Evolutionary conservation across 768 basidiomycete genomes (phyloP).

Genomic region (Mycena epipterygia): DNA sequence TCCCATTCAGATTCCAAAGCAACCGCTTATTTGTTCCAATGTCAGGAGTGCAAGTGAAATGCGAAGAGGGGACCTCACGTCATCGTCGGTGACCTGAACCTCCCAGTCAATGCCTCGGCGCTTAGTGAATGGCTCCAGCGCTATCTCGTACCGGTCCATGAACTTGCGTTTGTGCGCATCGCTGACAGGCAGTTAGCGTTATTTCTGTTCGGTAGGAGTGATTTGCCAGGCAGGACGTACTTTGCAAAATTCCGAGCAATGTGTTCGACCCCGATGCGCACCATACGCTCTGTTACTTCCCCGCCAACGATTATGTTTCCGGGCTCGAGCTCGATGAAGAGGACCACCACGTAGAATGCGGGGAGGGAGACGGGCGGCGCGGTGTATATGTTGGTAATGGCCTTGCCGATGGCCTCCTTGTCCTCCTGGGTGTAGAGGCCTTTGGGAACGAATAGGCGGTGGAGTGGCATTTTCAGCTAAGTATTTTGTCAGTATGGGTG

Average conservation of each 20-base stretch:
- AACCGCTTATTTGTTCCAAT: background rate
- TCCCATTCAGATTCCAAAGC: conserved; percentile 31
- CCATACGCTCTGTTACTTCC: conserved; percentile 6
- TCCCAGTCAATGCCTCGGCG: conserved; percentile 36
- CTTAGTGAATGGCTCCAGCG: conserved; percentile 33
- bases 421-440: conserved; percentile 34
- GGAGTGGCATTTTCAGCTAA: conserved; percentile 31
- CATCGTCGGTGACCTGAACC: conserved; percentile 26
- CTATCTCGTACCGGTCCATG: conserved; percentile 30
- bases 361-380: conserved; percentile 15
- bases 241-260: conserved; percentile 28
- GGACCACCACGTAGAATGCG: conserved; percentile 36
- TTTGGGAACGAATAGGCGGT: conserved; percentile 35
- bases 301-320: conserved; percentile 33
- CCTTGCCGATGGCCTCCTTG: conserved; percentile 29
- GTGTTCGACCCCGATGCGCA: conserved; percentile 36
- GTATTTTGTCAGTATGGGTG: background rate
- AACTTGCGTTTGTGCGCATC: conserved; percentile 19
- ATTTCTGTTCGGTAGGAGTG: background rate
- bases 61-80: conserved; percentile 11
- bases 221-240: background rate
- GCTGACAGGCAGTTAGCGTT: background rate
- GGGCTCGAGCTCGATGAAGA: conserved; percentile 36
- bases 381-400: conserved; percentile 32
- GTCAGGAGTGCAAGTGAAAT: background rate